Evolutionary conservation across 371 early-diverging fungal species (phyloP).

Genomic region (Rhizopus arrhizus): DNA sequence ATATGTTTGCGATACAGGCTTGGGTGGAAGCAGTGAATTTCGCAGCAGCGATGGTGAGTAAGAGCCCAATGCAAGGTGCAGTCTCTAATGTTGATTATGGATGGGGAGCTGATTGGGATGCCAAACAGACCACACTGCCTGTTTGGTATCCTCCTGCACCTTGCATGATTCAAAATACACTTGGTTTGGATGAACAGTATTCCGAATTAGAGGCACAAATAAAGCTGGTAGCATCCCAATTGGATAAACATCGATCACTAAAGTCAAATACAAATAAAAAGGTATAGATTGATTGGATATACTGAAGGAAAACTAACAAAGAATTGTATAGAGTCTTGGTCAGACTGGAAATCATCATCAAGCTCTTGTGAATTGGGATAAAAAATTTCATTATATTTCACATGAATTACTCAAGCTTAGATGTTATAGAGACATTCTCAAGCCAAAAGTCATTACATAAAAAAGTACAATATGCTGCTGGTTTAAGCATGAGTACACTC

Average conservation of each 20-base stretch:
- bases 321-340: background rate
- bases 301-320: background rate
- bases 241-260: slow-evolving; percentile 23
- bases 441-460: background rate
- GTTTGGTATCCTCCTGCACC: slow-evolving; percentile 33
- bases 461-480: background rate
- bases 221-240: slow-evolving; percentile 3
- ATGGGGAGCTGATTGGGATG: slow-evolving; percentile 20
- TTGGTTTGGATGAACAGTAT: slow-evolving; percentile 19
- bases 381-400: slow-evolving; percentile 20
- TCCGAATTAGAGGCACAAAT: slow-evolving; percentile 20
- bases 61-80: slow-evolving; percentile 34
- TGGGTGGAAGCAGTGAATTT: slow-evolving; percentile 35
- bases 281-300: background rate
- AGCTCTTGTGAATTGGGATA: slow-evolving; percentile 25
- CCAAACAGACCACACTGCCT: slow-evolving; percentile 16
- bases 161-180: slow-evolving; percentile 27
- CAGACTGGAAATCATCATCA: slow-evolving; percentile 4
- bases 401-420: slow-evolving; percentile 20
- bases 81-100: slow-evolving; percentile 44
- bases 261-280: slow-evolving; percentile 18
- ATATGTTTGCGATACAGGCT: slow-evolving; percentile 22
- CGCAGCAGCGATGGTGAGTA: slow-evolving; percentile 33
- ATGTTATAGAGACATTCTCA: slow-evolving; percentile 19
- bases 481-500: background rate